Evolutionary conservation across 129 eudicot species (phyloP).

Genomic region (Helianthus tuberosus): DNA sequence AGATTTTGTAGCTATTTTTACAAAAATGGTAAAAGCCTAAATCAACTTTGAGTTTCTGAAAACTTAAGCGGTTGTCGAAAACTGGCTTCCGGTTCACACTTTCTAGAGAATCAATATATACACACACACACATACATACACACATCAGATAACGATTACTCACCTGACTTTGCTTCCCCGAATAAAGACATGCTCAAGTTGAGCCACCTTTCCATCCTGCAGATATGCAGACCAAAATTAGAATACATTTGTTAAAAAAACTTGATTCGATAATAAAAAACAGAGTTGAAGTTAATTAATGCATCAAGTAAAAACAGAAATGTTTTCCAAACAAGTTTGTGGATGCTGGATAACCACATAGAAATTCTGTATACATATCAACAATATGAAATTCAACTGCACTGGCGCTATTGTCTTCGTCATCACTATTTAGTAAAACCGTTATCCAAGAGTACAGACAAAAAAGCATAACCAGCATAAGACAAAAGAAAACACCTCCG

Average conservation of each 20-base stretch:
- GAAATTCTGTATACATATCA: too few species aligned
- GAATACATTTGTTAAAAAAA: neutral
- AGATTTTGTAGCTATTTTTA: neutral
- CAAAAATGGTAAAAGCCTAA: neutral
- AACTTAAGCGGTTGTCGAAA: neutral
- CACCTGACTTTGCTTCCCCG: slow-evolving; percentile 97
- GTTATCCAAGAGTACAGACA: neutral
- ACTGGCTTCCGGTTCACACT: neutral
- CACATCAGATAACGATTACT: neutral
- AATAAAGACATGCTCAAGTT: slow-evolving; percentile 91
- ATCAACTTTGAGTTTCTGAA: neutral
- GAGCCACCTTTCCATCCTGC: slow-evolving; percentile 92
- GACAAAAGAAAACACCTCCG: neutral
- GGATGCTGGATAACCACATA: too few species aligned
- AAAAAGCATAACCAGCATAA: neutral
- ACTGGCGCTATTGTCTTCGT: neutral
- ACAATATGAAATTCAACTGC: neutral
- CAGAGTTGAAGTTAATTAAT: neutral
- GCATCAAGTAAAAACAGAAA: too few species aligned
- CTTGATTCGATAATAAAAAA: neutral
- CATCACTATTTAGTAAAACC: neutral
- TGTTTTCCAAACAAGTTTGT: too few species aligned
- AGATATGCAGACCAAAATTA: neutral
- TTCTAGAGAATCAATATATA: neutral
- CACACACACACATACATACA: neutral